phyloP scores from a whole-genome alignment of 2,329 filamentous ascomycete genomes.

The Colletotrichum cordylinicola region DNA sequence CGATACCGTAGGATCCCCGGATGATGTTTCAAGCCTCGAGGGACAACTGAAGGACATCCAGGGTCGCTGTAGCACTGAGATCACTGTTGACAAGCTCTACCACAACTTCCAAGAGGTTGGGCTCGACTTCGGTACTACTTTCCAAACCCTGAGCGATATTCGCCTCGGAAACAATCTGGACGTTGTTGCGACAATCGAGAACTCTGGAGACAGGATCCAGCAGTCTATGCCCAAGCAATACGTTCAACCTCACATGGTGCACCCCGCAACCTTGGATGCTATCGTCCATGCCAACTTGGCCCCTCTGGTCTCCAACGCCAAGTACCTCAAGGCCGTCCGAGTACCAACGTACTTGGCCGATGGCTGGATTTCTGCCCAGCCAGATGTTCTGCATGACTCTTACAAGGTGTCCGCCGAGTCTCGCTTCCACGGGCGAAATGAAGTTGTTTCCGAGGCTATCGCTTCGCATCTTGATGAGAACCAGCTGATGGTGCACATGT shows the following conservation, averaged over 20 bases:
- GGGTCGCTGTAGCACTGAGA: neutral
- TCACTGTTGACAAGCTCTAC: slow-evolving; percentile 21
- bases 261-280: slow-evolving; percentile 39
- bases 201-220: neutral
- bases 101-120: slow-evolving; percentile 18
- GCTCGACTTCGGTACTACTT: slow-evolving; percentile 24
- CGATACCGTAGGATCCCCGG: neutral
- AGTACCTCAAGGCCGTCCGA: neutral
- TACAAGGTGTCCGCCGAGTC: slow-evolving; percentile 22
- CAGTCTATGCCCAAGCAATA: slow-evolving; percentile 26
- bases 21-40: neutral
- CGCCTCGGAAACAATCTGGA: neutral
- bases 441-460: slow-evolving; percentile 18
- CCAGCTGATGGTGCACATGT: slow-evolving; percentile 19
- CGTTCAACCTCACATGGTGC: slow-evolving; percentile 34
- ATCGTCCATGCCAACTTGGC: slow-evolving; percentile 34
- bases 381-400: slow-evolving; percentile 9
- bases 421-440: slow-evolving; percentile 4
- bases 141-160: slow-evolving; percentile 21
- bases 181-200: slow-evolving; percentile 8
- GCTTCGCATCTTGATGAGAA: slow-evolving; percentile 17
- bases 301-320: neutral
- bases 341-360: slow-evolving; percentile 10
- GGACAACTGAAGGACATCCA: neutral
- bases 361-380: slow-evolving; percentile 4